These are phyloP conservation scores for Syncephalastrum sp. DNA, from an alignment of 371 early-diverging fungal species.

Conservation along the genomic window DNA sequence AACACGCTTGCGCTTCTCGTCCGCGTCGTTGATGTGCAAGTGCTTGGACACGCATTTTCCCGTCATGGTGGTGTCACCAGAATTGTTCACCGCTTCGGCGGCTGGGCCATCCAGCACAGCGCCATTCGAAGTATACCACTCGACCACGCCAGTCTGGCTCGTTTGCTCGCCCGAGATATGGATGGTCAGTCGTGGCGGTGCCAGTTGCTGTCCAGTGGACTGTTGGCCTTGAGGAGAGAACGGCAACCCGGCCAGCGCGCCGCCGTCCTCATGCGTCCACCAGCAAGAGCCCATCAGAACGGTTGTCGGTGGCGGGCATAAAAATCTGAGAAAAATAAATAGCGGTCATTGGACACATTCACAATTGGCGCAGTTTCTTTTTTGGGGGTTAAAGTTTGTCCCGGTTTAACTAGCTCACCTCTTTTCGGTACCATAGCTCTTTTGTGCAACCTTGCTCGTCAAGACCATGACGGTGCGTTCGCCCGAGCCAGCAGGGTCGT, in stretches of 20 bases:
- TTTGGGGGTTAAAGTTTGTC: slow-evolving; percentile 45
- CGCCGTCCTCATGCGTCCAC: slow-evolving; percentile 35
- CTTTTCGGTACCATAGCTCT: slow-evolving; percentile 85
- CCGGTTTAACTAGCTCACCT: slow-evolving; percentile 32
- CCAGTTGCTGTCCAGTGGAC: background rate
- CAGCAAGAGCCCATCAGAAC: slow-evolving; percentile 63
- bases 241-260: too few relatives aligned
- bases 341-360: slow-evolving; percentile 27
- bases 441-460: slow-evolving; percentile 82
- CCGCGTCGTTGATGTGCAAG: slow-evolving; percentile 81
- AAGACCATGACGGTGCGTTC: slow-evolving; percentile 69
- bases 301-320: slow-evolving; percentile 74
- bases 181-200: slow-evolving; percentile 30
- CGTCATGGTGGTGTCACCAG: slow-evolving; percentile 38
- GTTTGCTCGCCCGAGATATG: slow-evolving; percentile 34
- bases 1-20: slow-evolving; percentile 78
- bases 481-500: slow-evolving; percentile 43
- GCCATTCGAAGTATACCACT: slow-evolving; percentile 30
- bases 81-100: slow-evolving; percentile 14
- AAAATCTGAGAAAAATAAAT: slow-evolving; percentile 32
- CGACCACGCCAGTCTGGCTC: slow-evolving; percentile 27
- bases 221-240: too few relatives aligned
- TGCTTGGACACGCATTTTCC: slow-evolving; percentile 84
- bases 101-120: slow-evolving; percentile 21
- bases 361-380: slow-evolving; percentile 69